Evolutionary conservation across 2,329 filamentous ascomycete species (phyloP).

Genomic region (Podosphaera leucotricha): DNA sequence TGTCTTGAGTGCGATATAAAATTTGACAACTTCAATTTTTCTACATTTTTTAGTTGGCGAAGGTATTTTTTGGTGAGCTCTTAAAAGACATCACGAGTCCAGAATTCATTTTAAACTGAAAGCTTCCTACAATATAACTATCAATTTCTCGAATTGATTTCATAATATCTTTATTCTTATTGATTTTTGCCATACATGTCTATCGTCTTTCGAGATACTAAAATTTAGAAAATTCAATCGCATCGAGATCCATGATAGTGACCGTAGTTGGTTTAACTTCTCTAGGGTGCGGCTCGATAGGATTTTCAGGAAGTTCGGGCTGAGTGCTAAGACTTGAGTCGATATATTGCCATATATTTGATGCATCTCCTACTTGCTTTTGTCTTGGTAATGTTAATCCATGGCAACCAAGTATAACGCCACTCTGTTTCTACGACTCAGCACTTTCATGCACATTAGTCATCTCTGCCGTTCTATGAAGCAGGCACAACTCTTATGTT

Average conservation of each 20-base stretch:
- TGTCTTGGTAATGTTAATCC: not conserved
- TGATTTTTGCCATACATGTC: not conserved
- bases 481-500: too few species aligned
- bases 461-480: too few species aligned
- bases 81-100: not conserved
- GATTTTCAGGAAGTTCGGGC: not conserved
- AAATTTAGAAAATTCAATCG: not conserved
- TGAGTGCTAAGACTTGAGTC: not conserved
- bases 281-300: not conserved
- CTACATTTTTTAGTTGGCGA: not conserved
- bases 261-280: not conserved
- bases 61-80: not conserved
- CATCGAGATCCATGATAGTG: not conserved
- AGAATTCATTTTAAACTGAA: constrained; percentile 1
- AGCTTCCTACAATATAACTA: not conserved
- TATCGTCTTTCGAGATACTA: constrained; percentile 1
- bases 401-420: not conserved
- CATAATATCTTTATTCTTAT: not conserved
- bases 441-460: too few species aligned
- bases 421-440: too few species aligned
- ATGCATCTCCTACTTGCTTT: not conserved
- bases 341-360: constrained; percentile 1
- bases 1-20: not conserved
- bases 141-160: not conserved
- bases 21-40: not conserved